Conservation (phyloP, 176 grass and related monocot genomes). For the Hyparrhenia diplandra region DNA sequence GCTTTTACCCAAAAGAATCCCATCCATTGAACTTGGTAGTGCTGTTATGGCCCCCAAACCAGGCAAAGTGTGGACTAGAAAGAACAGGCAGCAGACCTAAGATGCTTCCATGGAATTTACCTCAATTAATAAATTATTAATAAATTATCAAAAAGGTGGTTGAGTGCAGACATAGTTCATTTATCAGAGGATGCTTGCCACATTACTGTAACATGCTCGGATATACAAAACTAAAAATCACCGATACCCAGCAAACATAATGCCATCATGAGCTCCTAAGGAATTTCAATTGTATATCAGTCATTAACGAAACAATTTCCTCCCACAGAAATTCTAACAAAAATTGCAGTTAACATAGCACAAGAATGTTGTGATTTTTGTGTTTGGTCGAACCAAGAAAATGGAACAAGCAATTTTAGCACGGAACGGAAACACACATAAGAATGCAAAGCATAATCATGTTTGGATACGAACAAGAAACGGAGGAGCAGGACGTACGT, state of each 20-base stretch:
- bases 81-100: not conserved
- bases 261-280: not conserved
- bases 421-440: too few species aligned
- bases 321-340: not conserved
- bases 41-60: not conserved
- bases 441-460: not conserved
- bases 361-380: too few species aligned
- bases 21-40: slow-evolving; percentile 23
- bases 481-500: not conserved
- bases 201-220: too few species aligned
- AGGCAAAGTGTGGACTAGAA: slow-evolving; percentile 24
- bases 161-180: not conserved
- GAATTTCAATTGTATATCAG: not conserved
- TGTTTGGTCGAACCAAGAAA: too few species aligned
- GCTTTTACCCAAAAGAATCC: slow-evolving; percentile 9
- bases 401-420: not conserved
- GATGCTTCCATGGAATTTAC: not conserved
- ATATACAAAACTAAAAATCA: too few species aligned
- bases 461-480: not conserved
- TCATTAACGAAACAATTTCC: not conserved
- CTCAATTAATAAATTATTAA: too few species aligned
- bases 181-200: not conserved
- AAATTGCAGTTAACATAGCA: not conserved
- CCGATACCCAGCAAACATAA: too few species aligned
- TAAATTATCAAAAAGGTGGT: not conserved